Conservation (phyloP, 2,329 filamentous ascomycete genomes). For the Lomentospora prolificans region DNA sequence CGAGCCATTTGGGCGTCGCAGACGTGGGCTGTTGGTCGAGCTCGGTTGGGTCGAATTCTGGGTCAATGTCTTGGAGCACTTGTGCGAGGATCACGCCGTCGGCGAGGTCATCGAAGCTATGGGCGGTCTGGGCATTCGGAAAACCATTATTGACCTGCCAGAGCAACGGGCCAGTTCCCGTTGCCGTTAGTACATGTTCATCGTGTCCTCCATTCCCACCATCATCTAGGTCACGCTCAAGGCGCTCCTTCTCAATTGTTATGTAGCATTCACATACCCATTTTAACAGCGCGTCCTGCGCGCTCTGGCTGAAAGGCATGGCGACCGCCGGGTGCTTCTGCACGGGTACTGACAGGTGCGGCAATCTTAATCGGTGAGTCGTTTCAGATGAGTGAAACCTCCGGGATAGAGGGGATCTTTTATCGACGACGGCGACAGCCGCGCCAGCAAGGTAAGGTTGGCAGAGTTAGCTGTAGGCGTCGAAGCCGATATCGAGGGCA, state of each 20-base stretch:
- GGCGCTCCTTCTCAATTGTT: not conserved
- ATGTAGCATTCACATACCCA: conserved; percentile 30
- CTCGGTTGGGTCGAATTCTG: conserved; percentile 43
- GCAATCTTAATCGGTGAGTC: not conserved
- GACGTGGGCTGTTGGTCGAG: conserved; percentile 33
- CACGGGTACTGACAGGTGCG: not conserved
- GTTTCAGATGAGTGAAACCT: not conserved
- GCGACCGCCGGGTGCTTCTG: conserved; percentile 7
- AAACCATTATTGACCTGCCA: conserved; percentile 29
- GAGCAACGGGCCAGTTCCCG: not conserved
- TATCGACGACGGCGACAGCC: not conserved
- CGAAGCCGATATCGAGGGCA: not conserved
- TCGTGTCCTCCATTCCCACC: not conserved
- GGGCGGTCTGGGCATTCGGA: conserved; percentile 32
- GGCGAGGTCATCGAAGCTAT: conserved; percentile 39
- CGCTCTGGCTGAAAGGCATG: conserved; percentile 32
- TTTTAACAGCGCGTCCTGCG: conserved; percentile 45
- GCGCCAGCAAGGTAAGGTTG: not conserved
- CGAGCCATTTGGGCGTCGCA: conserved; percentile 32
- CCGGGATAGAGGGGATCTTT: not conserved
- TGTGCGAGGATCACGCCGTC: conserved; percentile 46
- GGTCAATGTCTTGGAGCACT: conserved; percentile 48
- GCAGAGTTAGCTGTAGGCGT: not conserved
- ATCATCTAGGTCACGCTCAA: not conserved
- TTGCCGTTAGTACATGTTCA: not conserved